phyloP scores from a whole-genome alignment of 164 flowering plant species.

The Tetracentron sinense region DNA sequence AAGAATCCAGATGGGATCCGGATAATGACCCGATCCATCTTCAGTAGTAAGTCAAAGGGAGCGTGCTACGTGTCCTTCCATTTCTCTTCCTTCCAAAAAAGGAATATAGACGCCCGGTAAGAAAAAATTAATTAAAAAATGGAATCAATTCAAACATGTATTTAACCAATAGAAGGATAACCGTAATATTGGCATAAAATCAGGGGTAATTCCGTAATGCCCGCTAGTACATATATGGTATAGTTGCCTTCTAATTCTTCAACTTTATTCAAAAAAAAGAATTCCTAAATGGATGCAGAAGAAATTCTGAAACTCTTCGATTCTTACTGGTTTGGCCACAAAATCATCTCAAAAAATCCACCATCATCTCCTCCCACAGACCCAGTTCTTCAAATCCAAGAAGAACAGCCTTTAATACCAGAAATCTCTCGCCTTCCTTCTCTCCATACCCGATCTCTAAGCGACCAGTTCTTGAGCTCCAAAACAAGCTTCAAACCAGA shows the following conservation, averaged over 20 bases:
- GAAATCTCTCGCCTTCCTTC: constrained; percentile 16
- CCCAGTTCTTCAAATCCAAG: constrained; percentile 17
- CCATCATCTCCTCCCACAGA: constrained; percentile 5
- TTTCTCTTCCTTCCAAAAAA: no score
- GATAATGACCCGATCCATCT: no score
- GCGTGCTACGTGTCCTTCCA: no score
- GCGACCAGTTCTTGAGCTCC: constrained; percentile 31
- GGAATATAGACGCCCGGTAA: no score
- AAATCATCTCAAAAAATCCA: constrained; percentile 17
- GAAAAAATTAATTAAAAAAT: no score
- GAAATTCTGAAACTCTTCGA: constrained; percentile 42
- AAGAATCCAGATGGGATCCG: no score
- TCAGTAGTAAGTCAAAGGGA: no score
- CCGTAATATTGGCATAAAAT: neutral
- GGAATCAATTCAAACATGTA: constrained; percentile 7
- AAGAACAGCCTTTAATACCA: constrained; percentile 7
- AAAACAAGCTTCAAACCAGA: constrained; percentile 16
- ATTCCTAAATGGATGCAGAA: constrained; percentile 35
- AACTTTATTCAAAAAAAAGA: no score
- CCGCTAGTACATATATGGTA: constrained; percentile 9
- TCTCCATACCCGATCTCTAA: constrained; percentile 34
- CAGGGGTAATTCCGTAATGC: constrained; percentile 8
- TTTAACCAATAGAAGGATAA: neutral
- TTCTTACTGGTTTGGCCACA: constrained; percentile 40
- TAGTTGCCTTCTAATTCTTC: no score